phyloP scores from a whole-genome alignment of 495 filamentous ascomycete genomes.

The Aspergillus kassunensis region DNA sequence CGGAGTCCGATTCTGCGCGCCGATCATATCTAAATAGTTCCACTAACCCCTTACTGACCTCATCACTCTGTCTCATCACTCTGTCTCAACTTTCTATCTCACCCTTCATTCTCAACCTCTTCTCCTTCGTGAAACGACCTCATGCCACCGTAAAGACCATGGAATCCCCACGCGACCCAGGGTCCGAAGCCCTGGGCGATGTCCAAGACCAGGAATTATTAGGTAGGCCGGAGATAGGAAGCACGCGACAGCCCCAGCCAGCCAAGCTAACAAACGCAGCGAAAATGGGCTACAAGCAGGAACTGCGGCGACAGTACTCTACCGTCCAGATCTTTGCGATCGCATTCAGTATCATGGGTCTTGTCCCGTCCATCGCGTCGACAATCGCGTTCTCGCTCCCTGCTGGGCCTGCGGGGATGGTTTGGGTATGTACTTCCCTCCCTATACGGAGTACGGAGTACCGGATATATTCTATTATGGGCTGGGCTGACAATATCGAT shows the following conservation, averaged over 20 bases:
- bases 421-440: conserved; percentile 44
- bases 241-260: neutral
- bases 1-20: too few species aligned
- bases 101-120: neutral
- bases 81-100: too few species aligned
- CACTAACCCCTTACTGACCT: too few species aligned
- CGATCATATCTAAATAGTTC: too few species aligned
- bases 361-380: conserved; percentile 66
- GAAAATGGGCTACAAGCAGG: conserved; percentile 67
- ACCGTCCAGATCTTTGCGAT: conserved; percentile 67
- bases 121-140: neutral
- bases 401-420: conserved; percentile 65
- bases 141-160: neutral
- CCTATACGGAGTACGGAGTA: too few species aligned
- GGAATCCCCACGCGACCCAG: neutral
- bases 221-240: conserved; percentile 28
- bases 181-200: conserved; percentile 7
- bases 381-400: conserved; percentile 63
- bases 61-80: too few species aligned
- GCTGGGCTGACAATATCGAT: too few species aligned
- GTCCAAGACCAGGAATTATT: conserved; percentile 32
- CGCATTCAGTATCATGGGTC: conserved; percentile 69
- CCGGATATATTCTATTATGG: neutral
- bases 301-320: conserved; percentile 62
- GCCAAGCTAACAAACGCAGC: conserved; percentile 11